Evolutionary conservation across 2,329 filamentous ascomycete species (phyloP), one percentile per base, ranked within the genome.

Genomic region (Fusarium nisikadoi): DNA sequence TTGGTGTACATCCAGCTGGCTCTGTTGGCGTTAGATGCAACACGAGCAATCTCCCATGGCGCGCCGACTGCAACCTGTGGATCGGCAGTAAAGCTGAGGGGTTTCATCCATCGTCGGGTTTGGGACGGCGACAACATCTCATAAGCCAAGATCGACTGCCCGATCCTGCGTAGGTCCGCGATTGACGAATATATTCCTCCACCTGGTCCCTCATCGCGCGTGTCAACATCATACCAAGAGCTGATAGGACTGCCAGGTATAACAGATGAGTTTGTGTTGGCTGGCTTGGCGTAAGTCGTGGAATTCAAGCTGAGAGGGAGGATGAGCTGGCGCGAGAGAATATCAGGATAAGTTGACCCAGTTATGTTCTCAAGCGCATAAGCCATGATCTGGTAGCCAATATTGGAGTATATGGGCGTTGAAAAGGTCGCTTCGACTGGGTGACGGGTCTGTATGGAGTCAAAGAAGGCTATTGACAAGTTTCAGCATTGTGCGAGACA

Each of bases 371-470:
- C 42, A 16, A 58, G 55, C 5, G 55, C 42, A 25, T 50, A 50
- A 2, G 31, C 55, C 20, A 58, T 38, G 19, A 58, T n/a, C 2
- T 50, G 55, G 17, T 58, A 58, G 6, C 55, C 55, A 4, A 58
- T 23, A 9, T 50, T 58, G 25, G 55, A 58, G 35, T 58, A 58
- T 38, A 58, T 31, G 6, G 55, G 55, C 12, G 55, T 58, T n/a
- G 27, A 35, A 29, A 50, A 58, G 11, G 42, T 13, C 1, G n/a
- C 42, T 20, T 58, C 55, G 42, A 50, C 42, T 10, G 55, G 55
- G 23, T 50, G 43, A 8, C 6, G 31, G 3, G 3, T 29, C 42
- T 13, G n/a, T 17, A 58, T 50, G 16, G 42, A 25, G 8, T 58
- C 25, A 31, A 58, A 58, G 20, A 38, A 27, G 8, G 25, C 55